A percentile compares a stretch with the other conserved stretches of the same genome.
Evolutionary conservation across 2,329 filamentous ascomycete species (phyloP).

Genomic region (Apiospora koreana): DNA sequence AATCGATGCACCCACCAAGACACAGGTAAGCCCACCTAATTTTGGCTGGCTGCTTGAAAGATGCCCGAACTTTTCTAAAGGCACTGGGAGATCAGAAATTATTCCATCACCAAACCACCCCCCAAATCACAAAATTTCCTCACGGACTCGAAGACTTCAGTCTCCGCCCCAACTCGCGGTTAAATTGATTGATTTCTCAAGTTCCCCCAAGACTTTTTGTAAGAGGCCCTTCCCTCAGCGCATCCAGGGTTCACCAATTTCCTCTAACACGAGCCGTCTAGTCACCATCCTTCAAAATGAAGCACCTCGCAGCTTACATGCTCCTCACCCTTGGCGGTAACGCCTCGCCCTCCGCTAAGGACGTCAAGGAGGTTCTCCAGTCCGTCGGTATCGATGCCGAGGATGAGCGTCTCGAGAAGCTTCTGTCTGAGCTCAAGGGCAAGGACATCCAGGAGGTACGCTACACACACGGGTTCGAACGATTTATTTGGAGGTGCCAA

Average conservation of each 20-base stretch:
- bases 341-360: conserved; percentile 78
- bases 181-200: conserved; percentile 99
- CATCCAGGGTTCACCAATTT: conserved; percentile 14
- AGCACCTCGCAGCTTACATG: conserved; percentile 99
- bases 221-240: background rate
- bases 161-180: conserved; percentile 96
- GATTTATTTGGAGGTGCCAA: background rate
- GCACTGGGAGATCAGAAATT: conserved; percentile 9
- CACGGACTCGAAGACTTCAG: conserved; percentile 94
- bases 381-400: conserved; percentile 96
- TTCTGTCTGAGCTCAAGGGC: conserved; percentile 88
- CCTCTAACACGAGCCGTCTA: conserved; percentile 15
- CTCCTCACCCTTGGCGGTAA: conserved; percentile 95
- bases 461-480: conserved; percentile 10
- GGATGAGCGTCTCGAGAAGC: conserved; percentile 78
- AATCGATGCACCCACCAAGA: conserved; percentile 8
- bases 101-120: conserved; percentile 9
- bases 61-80: conserved; percentile 10
- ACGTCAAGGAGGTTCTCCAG: conserved; percentile 86
- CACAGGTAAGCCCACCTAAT: conserved; percentile 8
- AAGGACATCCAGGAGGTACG: conserved; percentile 92
- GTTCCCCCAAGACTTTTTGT: conserved; percentile 53
- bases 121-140: conserved; percentile 20
- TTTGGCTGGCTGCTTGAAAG: conserved; percentile 6
- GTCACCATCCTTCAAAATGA: conserved; percentile 73